Conservation (phyloP, 768 basidiomycete species). For the Omphalotus guepiniiformis region DNA sequence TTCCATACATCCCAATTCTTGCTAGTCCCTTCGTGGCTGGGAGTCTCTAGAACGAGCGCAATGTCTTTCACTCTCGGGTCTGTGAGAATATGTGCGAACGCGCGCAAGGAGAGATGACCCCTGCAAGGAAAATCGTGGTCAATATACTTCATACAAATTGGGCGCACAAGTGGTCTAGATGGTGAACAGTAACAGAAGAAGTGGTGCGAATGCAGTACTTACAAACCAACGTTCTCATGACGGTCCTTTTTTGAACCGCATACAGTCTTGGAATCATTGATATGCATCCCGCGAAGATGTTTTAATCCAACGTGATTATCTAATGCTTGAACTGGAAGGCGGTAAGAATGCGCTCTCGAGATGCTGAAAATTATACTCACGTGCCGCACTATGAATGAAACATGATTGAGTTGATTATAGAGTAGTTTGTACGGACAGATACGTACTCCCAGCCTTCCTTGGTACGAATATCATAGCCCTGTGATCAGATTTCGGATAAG, state of each 20-base stretch:
- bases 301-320: slow-evolving; percentile 62
- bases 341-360: not conserved
- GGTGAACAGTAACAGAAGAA: not conserved
- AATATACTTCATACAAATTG: not conserved
- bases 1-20: slow-evolving; percentile 51
- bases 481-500: not conserved
- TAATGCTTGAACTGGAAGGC: slow-evolving; percentile 54
- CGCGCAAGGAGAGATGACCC: slow-evolving; percentile 59
- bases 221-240: slow-evolving; percentile 86
- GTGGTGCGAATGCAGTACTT: slow-evolving; percentile 22
- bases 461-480: slow-evolving; percentile 82
- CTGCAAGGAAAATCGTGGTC: slow-evolving; percentile 28
- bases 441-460: slow-evolving; percentile 69
- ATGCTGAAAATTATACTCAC: too few species aligned
- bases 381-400: too few species aligned
- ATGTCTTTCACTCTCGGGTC: slow-evolving; percentile 66
- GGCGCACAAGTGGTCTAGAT: not conserved
- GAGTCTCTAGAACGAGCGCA: slow-evolving; percentile 82
- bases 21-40: slow-evolving; percentile 53
- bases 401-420: not conserved
- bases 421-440: slow-evolving; percentile 13
- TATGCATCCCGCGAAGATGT: slow-evolving; percentile 79
- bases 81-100: slow-evolving; percentile 63
- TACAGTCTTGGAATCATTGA: slow-evolving; percentile 77
- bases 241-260: slow-evolving; percentile 67